Evolutionary conservation across 768 basidiomycete genomes (phyloP), one percentile per base, ranked within the genome.

Genomic region (Floccularia luteovirens): DNA sequence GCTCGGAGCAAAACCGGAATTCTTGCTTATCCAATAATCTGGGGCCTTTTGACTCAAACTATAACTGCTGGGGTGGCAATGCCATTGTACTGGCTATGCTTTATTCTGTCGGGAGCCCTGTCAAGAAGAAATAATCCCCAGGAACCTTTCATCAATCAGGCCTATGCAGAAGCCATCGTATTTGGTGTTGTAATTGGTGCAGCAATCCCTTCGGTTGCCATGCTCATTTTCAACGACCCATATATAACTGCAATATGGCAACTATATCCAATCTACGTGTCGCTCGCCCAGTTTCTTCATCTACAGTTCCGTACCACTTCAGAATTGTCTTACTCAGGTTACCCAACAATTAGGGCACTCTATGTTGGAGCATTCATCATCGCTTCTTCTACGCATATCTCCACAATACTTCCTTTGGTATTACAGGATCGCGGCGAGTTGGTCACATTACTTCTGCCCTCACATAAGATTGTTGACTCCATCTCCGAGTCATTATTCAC

Each of bases 241-340:
- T 45, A 46, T 33, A 52, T 75, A 31, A 77, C 74, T 11, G 70
- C 70, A 7, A 55, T 69, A 23, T 79, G 77, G 77, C 76, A 77
- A 45, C 45, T 62, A 20, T 77, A 70, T 44, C 77, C 77, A 6
- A 23, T 70, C n/a, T 59, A 61, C 44, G 55, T 72, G 30, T 62
- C 63, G n/a, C 2, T 72, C n/a, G 65, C 68, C 1, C 55, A 63
- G 21, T 48, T 50, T 5, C 33, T 47, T 0, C 69, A 79, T 46
- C 57, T 69, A 12, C 28, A 63, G 28, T 46, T 71, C 38, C 64
- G 71, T 17, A 61, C 60, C n/a, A 40, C 59, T 4, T 53, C 58
- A 2, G 43, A 49, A 24, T 45, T 60, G 43, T 43, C 58, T 12
- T 43, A 54, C 21, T 65, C 71, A 1, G 70, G 67, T 4, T 62